Evolutionary conservation across 371 early-diverging fungal species (phyloP), one percentile per base, ranked within the genome.

Genomic region (Mucor plumbeus): DNA sequence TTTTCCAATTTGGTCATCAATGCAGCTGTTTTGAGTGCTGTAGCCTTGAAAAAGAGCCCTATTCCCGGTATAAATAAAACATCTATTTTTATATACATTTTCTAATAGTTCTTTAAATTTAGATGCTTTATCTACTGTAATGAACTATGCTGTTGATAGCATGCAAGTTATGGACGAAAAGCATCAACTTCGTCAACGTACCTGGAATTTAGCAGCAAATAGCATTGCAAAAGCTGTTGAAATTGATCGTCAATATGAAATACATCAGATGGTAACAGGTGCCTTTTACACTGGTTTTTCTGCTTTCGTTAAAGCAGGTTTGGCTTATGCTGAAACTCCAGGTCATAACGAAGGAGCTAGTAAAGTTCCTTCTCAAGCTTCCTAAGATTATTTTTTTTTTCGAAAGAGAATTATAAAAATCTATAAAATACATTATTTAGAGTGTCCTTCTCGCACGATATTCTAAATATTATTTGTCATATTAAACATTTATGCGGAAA

Each of bases 11-110:
- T 77, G 15, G 79, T 87, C 7, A 77, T 85, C 58, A 72, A 81
- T 17, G 83, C 87, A 6, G 86, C 87, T 4, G 78, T 89, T 19
- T 59, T 75, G 19, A 70, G 77, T 33, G 90, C 90, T 13, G 80
- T 89, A 21, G 84, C 86, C 14, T 71, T 89, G n/a, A 89, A 89
- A 72, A 84, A 87, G 59, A 87, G 88, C 7, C 90, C 88, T 17
- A 86, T 89, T 38, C 90, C 90, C 10, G 78, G 81, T 78, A 71
- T 56, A 26, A 26, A 56, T 15, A 26, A 7, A 7, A 34, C 14
- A 6, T 35, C n/a, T 47, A 38, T 44, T 8, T 35, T 21, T 33
- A 7, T 33, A 7, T 21, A 17, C 48, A 1, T 19, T 5, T 19
- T 35, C 11, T 43, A 40, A 41, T 36, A 26, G 8, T 7, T 7